phyloP scores from a whole-genome alignment of 2,329 filamentous ascomycete species.

The Nigrospora osmanthi region DNA sequence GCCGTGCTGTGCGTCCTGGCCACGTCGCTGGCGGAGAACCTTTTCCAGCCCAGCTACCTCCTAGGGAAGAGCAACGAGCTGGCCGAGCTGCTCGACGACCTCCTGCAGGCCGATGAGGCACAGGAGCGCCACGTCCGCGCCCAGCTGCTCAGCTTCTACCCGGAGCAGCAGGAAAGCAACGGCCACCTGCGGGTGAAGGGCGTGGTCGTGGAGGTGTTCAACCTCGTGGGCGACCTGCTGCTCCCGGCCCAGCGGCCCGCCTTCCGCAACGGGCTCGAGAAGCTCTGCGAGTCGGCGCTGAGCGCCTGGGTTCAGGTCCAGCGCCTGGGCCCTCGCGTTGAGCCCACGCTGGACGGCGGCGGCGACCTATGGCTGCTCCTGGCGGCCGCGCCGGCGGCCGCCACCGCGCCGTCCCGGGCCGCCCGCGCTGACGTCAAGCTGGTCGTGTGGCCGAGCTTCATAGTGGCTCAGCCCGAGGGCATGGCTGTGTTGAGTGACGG shows the following conservation, averaged over 20 bases:
- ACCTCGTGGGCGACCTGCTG: slow-evolving; percentile 24
- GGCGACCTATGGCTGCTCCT: slow-evolving; percentile 3
- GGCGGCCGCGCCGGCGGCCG: not conserved
- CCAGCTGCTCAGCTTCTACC: slow-evolving; percentile 20
- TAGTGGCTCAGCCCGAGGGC: not conserved
- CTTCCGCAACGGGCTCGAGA: slow-evolving; percentile 10
- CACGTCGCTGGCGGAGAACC: slow-evolving; percentile 20
- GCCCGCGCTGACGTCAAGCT: slow-evolving; percentile 1
- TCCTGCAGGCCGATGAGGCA: slow-evolving; percentile 20
- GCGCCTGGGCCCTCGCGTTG: not conserved
- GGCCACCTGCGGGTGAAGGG: slow-evolving; percentile 18
- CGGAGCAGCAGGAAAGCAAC: slow-evolving; percentile 17
- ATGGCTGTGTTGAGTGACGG: slow-evolving; percentile 1
- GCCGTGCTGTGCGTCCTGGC: slow-evolving; percentile 24
- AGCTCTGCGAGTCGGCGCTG: slow-evolving; percentile 14
- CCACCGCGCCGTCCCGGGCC: not conserved
- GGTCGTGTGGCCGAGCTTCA: slow-evolving; percentile 4
- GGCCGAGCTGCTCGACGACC: slow-evolving; percentile 18
- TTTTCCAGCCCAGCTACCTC: slow-evolving; percentile 27
- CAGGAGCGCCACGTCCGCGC: slow-evolving; percentile 22
- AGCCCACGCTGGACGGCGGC: slow-evolving; percentile 20
- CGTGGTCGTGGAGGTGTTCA: slow-evolving; percentile 24
- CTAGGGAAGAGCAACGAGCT: slow-evolving; percentile 22
- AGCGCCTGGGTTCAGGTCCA: not conserved
- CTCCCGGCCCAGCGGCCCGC: not conserved